Evolutionary conservation across 805 yeast species (phyloP).

Genomic region (Suhomyces kilbournensis): DNA sequence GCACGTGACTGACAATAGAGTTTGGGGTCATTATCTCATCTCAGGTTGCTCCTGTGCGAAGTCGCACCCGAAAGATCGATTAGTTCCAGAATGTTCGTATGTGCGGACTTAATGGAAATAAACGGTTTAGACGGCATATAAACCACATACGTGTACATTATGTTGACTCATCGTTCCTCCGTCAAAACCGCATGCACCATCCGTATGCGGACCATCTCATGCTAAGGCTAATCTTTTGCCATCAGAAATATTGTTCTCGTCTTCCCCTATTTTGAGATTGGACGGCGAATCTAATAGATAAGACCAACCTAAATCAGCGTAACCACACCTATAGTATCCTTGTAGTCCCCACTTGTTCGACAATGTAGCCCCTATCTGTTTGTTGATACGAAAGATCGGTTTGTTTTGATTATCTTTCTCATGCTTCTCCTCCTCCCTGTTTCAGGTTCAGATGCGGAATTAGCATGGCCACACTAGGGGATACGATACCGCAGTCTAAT

Average conservation of each 20-base stretch:
- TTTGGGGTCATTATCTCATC: neutral
- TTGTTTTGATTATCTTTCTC: neutral
- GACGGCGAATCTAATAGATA: neutral
- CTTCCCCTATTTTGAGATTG: neutral
- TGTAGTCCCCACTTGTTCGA: neutral
- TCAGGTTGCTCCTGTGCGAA: neutral
- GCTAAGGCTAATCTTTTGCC: neutral
- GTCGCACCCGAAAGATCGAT: constrained; percentile 3
- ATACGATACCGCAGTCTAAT: neutral
- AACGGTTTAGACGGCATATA: neutral
- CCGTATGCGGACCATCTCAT: neutral
- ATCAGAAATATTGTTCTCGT: neutral
- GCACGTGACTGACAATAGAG: neutral
- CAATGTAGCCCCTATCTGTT: neutral
- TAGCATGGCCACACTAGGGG: constrained; percentile 2
- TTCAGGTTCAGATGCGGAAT: neutral
- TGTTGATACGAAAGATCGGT: neutral
- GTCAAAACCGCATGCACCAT: neutral
- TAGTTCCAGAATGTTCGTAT: constrained; percentile 1
- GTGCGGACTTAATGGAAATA: neutral
- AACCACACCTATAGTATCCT: neutral
- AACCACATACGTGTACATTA: neutral
- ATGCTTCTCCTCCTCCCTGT: neutral
- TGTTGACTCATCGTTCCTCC: neutral
- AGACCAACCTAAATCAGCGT: neutral